Percentiles rank a stretch among this genome's conserved stretches.
phyloP scores from a whole-genome alignment of 2,329 filamentous ascomycete genomes.

The Dryadomyces quercivorus region DNA sequence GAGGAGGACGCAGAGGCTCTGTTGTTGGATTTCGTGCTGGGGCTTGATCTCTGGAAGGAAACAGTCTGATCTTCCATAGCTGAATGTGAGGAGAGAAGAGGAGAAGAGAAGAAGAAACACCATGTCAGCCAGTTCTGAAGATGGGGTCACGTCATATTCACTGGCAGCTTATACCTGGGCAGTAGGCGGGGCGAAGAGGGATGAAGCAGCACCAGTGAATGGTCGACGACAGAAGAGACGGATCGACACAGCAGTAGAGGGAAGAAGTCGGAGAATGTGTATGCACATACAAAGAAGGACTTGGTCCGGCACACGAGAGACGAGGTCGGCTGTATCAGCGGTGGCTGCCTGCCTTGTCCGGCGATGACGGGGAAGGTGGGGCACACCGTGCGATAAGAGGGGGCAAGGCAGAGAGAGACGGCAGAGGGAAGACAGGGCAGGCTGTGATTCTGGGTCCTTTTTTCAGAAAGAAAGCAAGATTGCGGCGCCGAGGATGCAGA shows the following conservation, averaged over 20 bases:
- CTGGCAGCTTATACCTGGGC: slow-evolving; percentile 1
- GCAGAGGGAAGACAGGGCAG: neutral
- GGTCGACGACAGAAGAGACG: neutral
- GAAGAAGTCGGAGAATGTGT: neutral
- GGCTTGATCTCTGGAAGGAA: slow-evolving; percentile 6
- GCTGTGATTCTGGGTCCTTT: neutral
- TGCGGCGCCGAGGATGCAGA: neutral
- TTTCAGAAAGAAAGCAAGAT: neutral
- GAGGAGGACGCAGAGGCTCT: neutral
- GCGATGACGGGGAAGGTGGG: slow-evolving; percentile 1
- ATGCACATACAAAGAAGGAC: neutral
- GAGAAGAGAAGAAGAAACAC: neutral
- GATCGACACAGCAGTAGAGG: neutral
- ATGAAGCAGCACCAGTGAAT: neutral
- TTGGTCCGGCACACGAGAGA: neutral
- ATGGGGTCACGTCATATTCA: slow-evolving; percentile 6
- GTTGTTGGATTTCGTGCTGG: neutral
- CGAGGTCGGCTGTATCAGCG: neutral
- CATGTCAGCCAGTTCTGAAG: slow-evolving; percentile 6
- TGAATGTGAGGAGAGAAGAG: slow-evolving; percentile 1
- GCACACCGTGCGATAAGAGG: slow-evolving; percentile 1
- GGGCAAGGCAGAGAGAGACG: neutral
- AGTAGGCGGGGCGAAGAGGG: neutral
- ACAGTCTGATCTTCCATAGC: slow-evolving; percentile 12
- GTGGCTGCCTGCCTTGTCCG: slow-evolving; percentile 3